Percentiles rank a stretch among this genome's conserved stretches.
These are phyloP conservation scores for Cystobasidium ongulense DNA, from an alignment of 768 basidiomycete species.

Conservation along the genomic window DNA sequence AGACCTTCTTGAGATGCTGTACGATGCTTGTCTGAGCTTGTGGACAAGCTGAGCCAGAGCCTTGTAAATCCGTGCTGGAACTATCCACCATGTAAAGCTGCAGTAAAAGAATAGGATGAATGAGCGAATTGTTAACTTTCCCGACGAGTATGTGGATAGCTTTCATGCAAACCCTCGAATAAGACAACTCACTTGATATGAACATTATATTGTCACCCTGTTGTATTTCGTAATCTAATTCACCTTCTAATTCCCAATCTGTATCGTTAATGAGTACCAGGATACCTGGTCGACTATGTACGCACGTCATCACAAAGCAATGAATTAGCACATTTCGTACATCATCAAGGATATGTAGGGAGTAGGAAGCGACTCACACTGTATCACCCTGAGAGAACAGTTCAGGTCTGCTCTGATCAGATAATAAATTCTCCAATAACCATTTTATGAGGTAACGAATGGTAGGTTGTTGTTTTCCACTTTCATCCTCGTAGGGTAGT, in stretches of 20 bases:
- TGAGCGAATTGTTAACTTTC: too few species aligned
- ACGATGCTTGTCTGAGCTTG: too few species aligned
- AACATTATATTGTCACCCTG: constrained; percentile 84
- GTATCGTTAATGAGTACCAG: constrained; percentile 93
- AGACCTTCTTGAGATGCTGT: too few species aligned
- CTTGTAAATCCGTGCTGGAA: too few species aligned
- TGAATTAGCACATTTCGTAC: not conserved
- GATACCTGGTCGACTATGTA: constrained; percentile 78
- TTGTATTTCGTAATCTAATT: constrained; percentile 71
- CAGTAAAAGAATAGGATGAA: too few species aligned
- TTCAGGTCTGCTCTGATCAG: constrained; percentile 65
- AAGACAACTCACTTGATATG: constrained; percentile 52
- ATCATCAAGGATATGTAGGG: not conserved
- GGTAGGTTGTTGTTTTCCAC: constrained; percentile 52
- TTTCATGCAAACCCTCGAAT: too few species aligned
- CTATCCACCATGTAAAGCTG: too few species aligned
- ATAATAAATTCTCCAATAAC: constrained; percentile 64
- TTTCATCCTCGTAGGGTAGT: constrained; percentile 51
- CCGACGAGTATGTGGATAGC: too few species aligned
- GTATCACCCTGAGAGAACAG: constrained; percentile 79
- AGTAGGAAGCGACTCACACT: constrained; percentile 54
- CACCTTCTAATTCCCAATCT: constrained; percentile 96
- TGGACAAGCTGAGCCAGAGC: too few species aligned
- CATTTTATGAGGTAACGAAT: constrained; percentile 69
- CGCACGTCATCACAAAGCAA: not conserved